Base-by-base conservation (phyloP, 495 filamentous ascomycete species). In the Copromyces sp. region DNA sequence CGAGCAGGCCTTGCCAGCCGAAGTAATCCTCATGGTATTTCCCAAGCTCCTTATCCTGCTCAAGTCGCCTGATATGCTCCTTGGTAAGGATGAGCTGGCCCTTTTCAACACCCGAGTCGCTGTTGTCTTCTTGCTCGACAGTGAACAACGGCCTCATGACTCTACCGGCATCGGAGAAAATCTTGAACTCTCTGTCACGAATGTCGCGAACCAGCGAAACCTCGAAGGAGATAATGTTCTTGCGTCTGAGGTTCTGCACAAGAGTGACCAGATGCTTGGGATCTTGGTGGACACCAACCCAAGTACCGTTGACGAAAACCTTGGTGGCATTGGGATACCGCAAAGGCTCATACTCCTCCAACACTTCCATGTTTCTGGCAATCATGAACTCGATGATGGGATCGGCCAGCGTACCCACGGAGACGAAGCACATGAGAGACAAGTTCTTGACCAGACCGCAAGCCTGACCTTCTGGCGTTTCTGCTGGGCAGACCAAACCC, bases 391-490 rank as follows among this genome's bases (percentile, higher is more conserved):
- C 93, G 41, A 95, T 87, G 75, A 99, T 92, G 8, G 94, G 94
- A 69, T 95, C 91, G 38, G 91, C 91, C 11, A 94, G 92, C 8
- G 93, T 93, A 80, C 95, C 95, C 39, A 97, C 94, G 68, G 92
- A 97, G 79, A 99, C 93, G 76, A 94, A 97, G 80, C 94, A 98
- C 95, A 99, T 98, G 61, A 99, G 87, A 4, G 96, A 92, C 78
- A 99, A 79, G 76, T 99, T 99, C 86, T 99, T 99, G 81, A 99
- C 96, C 72, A 99, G 82, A 81, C 95, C 95, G 84, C 95, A 99
- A 81, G 95, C 95, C 80, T 99, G 96, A 73, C 95, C 95, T 88
- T 99, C 95, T 9, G 95, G 95, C 17, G 95, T 99, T 78, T 99
- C 95, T 35, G 95, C 95, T 32, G 95, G 95, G 80, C 95, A 99